Evolutionary conservation across 2,329 filamentous ascomycete genomes (phyloP).

Genomic region (Neurospora sp.): DNA sequence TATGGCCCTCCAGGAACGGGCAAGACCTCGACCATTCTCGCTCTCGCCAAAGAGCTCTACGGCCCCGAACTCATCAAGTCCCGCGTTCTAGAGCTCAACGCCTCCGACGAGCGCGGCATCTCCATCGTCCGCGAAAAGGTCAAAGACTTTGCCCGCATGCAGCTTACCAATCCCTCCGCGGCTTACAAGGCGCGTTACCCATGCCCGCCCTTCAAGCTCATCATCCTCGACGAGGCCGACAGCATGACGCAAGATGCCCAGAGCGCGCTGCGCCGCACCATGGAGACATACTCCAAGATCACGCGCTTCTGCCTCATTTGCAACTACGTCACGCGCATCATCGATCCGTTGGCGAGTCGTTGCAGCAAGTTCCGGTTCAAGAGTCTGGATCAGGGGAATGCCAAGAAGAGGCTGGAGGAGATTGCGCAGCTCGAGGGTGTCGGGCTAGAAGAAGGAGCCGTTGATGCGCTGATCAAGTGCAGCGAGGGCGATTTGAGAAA

Average conservation of each 20-base stretch:
- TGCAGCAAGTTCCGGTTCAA: constrained; percentile 99
- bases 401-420: constrained; percentile 65
- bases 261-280: constrained; percentile 86
- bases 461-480: constrained; percentile 76
- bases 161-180: constrained; percentile 72
- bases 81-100: constrained; percentile 97
- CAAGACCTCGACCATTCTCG: constrained; percentile 96
- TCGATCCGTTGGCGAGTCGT: constrained; percentile 84
- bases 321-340: constrained; percentile 97
- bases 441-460: constrained; percentile 62
- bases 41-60: constrained; percentile 93
- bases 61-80: constrained; percentile 88
- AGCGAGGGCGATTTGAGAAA: constrained; percentile 92
- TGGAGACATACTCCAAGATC: constrained; percentile 97
- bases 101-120: constrained; percentile 96
- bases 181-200: constrained; percentile 66
- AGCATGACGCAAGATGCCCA: constrained; percentile 96
- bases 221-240: constrained; percentile 96
- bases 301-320: constrained; percentile 96
- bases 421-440: constrained; percentile 79
- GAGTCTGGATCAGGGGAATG: constrained; percentile 79
- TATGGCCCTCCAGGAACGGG: constrained; percentile 96
- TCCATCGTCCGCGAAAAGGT: constrained; percentile 95
- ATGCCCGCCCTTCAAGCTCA: constrained; percentile 97
- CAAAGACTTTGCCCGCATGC: constrained; percentile 94